Evolutionary conservation across 2,329 filamentous ascomycete species (phyloP), one percentile per base, ranked within the genome.

Genomic region (Aschersonia sp.): DNA sequence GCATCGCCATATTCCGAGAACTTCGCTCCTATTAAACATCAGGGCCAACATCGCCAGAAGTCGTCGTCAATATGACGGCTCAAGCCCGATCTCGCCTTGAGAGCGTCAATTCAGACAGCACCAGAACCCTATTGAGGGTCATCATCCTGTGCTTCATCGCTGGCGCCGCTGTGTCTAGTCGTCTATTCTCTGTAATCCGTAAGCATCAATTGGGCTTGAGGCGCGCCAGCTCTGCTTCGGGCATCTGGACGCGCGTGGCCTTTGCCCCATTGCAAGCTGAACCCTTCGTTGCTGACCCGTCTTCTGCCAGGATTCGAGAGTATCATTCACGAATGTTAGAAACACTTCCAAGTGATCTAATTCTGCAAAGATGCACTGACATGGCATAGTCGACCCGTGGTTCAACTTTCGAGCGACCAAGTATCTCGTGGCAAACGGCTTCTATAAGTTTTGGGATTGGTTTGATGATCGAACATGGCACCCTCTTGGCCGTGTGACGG

Each of bases 381-480:
- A 30, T 29, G 42, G 46, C 60, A 43, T 63, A 98, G 90, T 98
- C 70, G 92, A 98, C 69, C 92, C 92, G 37, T 98, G 92, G 92
- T 98, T 98, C 73, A 98, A 98, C 70, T 98, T 98, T 70, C 79
- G 92, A 67, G 92, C 92, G 56, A 97, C 92, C 49, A 97, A 97
- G 69, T 97, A 98, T 62, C 79, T 98, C 48, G 87, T 98, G 48
- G 79, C 90, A 62, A 80, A 98, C 81, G 92, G 92, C 59, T 97
- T 98, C 71, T 94, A 95, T 68, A 88, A 85, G 67, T 98, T 98
- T 66, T 98, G 92, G 92, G 90, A 98, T 67, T 98, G 92, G 92
- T 98, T 98, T 63, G 92, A 98, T 68, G 92, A 98, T 73, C 83
- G 92, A 72, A 98, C 92, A 79, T 98, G 92, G 92, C 90, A 98